Base-by-base conservation (phyloP, 2,329 filamentous ascomycete species). In the Apiospora hydei region DNA sequence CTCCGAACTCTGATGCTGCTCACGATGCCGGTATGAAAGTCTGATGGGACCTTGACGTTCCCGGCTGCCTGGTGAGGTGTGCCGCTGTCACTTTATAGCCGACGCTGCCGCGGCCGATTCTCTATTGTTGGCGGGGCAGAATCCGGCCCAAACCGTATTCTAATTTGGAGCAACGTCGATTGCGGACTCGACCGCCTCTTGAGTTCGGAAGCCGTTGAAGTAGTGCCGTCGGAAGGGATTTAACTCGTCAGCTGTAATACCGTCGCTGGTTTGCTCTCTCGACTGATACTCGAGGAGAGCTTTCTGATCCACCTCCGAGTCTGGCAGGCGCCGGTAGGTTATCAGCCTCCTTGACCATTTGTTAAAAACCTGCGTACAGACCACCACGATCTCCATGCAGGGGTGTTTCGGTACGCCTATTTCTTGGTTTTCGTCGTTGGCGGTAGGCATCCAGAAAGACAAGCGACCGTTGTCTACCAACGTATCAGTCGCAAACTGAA, bases 371-470 rank as follows among this genome's bases (percentile, higher is more conserved):
- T 99, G 96, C 8, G 93, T 90, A 79, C 95, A 98, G 43, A 95
- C 89, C 61, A 88, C 91, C 26, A 95, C 88, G 34, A 96, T 84
- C 77, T 93, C 88, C 18, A 99, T 84, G 72, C 89, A 90, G 0
- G 93, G 92, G 80, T 98, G 94, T 26, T 86, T 88, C 0, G 96
- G 96, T 18, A 96, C 88, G 0, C 90, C 86, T 30, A 98, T 90
- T 79, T 96, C 93, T 72, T 92, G 89, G 67, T 94, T 88, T 76
- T 94, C 89, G 73, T 93, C 91, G 78, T 94, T 95, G 41, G 94
- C 92, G 0, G 95, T 97, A 0, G 96, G 96, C 94, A 98, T 97
- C 96, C 96, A 99, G 85, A 99, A 97, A 10, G 93, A 94, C 13
- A 99, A 81, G 41, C 96, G 88, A 0, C 94, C 96, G 74, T 90